Percentiles rank a stretch among this genome's conserved stretches.
Evolutionary conservation across 306 rosid genomes (phyloP).

Genomic region (Delonix regia): DNA sequence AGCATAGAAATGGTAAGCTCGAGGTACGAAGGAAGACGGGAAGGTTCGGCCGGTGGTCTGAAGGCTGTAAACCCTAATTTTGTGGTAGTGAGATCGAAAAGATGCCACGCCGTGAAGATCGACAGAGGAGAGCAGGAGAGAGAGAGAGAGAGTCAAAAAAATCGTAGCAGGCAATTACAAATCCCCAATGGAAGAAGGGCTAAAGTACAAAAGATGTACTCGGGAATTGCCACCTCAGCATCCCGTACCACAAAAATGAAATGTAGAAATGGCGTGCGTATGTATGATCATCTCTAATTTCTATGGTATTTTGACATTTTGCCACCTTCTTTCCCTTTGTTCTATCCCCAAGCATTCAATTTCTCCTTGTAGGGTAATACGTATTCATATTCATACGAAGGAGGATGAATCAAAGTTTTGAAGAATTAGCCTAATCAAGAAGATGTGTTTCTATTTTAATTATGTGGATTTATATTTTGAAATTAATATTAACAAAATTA

Average conservation of each 20-base stretch:
- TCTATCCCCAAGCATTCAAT: no score
- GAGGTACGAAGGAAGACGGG: slow-evolving; percentile 24
- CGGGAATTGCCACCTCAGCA: slow-evolving; percentile 37
- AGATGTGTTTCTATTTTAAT: no score
- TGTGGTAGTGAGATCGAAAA: slow-evolving; percentile 48
- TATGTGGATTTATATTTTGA: no score
- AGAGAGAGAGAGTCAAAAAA: slow-evolving; percentile 11
- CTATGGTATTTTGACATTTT: no score
- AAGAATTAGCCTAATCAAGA: no score
- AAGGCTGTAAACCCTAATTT: slow-evolving; percentile 75
- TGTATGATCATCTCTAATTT: background rate
- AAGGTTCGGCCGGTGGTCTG: slow-evolving; percentile 14
- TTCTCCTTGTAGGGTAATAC: no score
- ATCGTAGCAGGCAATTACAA: slow-evolving; percentile 2
- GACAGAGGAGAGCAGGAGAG: slow-evolving; percentile 32
- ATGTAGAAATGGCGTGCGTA: background rate
- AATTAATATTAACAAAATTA: no score
- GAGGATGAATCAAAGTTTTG: no score
- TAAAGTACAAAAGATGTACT: slow-evolving; percentile 35
- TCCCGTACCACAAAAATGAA: background rate
- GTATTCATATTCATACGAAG: no score
- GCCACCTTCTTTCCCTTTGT: no score
- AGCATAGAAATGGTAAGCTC: slow-evolving; percentile 25
- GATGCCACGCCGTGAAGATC: slow-evolving; percentile 59
- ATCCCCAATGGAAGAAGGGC: slow-evolving; percentile 29